Evolutionary conservation across 176 grass and related monocot species (phyloP).

Genomic region (Oryza australiensis): DNA sequence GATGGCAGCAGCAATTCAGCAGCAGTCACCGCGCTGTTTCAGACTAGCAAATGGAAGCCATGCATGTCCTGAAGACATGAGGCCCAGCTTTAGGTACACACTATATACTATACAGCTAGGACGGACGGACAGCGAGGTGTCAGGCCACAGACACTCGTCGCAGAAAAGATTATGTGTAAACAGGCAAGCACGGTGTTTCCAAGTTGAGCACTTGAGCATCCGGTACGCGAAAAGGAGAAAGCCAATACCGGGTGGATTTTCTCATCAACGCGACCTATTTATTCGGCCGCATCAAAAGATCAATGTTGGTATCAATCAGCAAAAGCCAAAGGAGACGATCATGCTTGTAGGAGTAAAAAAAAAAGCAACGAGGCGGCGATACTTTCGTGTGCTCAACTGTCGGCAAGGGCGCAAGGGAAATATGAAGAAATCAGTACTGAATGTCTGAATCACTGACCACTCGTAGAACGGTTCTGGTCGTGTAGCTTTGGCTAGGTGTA

Average conservation of each 20-base stretch:
- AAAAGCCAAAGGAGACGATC: neutral
- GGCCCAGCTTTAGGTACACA: conserved; percentile 20
- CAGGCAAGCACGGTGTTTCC: neutral
- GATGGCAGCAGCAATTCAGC: conserved; percentile 32
- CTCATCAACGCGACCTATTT: neutral
- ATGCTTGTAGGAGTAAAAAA: neutral
- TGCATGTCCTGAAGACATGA: neutral
- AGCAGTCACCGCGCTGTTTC: conserved; percentile 25
- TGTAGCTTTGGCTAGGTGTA: neutral
- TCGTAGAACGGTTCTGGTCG: neutral
- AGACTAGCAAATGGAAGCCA: conserved; percentile 4
- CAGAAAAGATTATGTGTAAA: conserved; percentile 22
- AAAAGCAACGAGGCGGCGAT: neutral
- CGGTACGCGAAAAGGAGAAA: neutral
- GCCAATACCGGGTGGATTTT: neutral
- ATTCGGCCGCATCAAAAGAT: neutral
- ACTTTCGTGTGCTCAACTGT: neutral
- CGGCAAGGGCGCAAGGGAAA: neutral
- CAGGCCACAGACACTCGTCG: neutral
- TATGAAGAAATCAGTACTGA: too few species aligned
- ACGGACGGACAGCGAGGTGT: neutral
- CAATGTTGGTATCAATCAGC: neutral
- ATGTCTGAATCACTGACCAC: neutral
- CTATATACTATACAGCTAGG: neutral
- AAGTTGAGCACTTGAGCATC: neutral